Evolutionary conservation across 2,329 filamentous ascomycete genomes (phyloP).

Genomic region (Neobulgaria alba): DNA sequence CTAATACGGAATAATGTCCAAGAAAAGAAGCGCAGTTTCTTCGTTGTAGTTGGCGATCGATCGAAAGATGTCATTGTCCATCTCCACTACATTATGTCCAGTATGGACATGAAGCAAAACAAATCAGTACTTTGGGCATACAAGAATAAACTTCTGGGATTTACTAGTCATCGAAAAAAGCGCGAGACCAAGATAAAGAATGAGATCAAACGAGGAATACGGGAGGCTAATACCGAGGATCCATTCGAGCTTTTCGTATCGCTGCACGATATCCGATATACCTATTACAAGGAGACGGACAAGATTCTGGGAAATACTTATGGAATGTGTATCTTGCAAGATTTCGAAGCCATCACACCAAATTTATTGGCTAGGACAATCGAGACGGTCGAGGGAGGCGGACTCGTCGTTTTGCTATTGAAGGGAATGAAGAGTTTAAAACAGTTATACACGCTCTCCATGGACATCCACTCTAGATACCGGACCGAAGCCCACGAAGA

Average conservation of each 20-base stretch:
- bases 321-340: slow-evolving; percentile 96
- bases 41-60: slow-evolving; percentile 89
- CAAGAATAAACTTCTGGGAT: slow-evolving; percentile 93
- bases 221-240: slow-evolving; percentile 87
- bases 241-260: slow-evolving; percentile 97
- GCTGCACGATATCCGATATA: slow-evolving; percentile 94
- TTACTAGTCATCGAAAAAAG: slow-evolving; percentile 96
- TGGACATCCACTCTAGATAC: slow-evolving; percentile 97
- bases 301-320: slow-evolving; percentile 98
- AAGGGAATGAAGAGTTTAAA: slow-evolving; percentile 97
- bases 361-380: slow-evolving; percentile 91
- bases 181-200: slow-evolving; percentile 97
- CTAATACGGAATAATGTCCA: slow-evolving; percentile 86
- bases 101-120: slow-evolving; percentile 83
- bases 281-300: slow-evolving; percentile 99
- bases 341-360: slow-evolving; percentile 97
- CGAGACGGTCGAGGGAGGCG: slow-evolving; percentile 95
- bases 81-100: slow-evolving; percentile 86
- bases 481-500: slow-evolving; percentile 93
- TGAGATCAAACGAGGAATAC: slow-evolving; percentile 88
- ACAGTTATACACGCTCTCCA: slow-evolving; percentile 91
- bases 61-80: slow-evolving; percentile 96
- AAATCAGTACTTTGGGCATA: slow-evolving; percentile 98
- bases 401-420: slow-evolving; percentile 78
- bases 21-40: slow-evolving; percentile 97